phyloP scores from a whole-genome alignment of 1,284 basidiomycete genomes.

The Phlebopus sp. region DNA sequence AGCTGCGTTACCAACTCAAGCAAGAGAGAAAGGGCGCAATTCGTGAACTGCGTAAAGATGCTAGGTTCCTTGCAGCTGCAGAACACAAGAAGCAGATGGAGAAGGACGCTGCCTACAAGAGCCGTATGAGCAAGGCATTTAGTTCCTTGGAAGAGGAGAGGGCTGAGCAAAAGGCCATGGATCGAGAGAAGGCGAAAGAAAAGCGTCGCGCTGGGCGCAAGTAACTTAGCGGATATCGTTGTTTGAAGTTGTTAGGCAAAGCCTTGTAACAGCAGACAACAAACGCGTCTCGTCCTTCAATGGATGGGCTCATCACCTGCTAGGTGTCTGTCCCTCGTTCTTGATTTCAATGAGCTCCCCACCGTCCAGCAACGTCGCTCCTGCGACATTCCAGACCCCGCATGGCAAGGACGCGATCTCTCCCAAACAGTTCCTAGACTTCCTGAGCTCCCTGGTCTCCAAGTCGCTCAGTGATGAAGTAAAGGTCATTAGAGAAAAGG shows the following conservation, averaged over 20 bases:
- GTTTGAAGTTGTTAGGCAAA: neutral
- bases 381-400: slow-evolving; percentile 39
- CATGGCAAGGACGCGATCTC: slow-evolving; percentile 33
- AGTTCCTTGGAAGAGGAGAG: slow-evolving; percentile 86
- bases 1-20: slow-evolving; percentile 88
- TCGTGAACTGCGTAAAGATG: slow-evolving; percentile 93
- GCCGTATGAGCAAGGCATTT: slow-evolving; percentile 81
- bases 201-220: slow-evolving; percentile 75
- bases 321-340: neutral
- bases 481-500: slow-evolving; percentile 27
- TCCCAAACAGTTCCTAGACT: slow-evolving; percentile 45
- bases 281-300: neutral
- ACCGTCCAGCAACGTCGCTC: slow-evolving; percentile 31
- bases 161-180: slow-evolving; percentile 93
- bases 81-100: slow-evolving; percentile 81
- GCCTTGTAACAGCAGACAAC: neutral
- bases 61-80: slow-evolving; percentile 87
- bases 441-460: slow-evolving; percentile 41
- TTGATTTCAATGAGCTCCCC: slow-evolving; percentile 19
- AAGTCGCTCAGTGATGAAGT: slow-evolving; percentile 32
- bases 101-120: slow-evolving; percentile 78
- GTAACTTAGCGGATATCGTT: slow-evolving; percentile 32
- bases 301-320: neutral
- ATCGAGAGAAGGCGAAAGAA: slow-evolving; percentile 75
- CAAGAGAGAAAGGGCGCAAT: slow-evolving; percentile 98